Conservation (phyloP, 1,284 basidiomycete genomes). For the Leccinum fallax region DNA sequence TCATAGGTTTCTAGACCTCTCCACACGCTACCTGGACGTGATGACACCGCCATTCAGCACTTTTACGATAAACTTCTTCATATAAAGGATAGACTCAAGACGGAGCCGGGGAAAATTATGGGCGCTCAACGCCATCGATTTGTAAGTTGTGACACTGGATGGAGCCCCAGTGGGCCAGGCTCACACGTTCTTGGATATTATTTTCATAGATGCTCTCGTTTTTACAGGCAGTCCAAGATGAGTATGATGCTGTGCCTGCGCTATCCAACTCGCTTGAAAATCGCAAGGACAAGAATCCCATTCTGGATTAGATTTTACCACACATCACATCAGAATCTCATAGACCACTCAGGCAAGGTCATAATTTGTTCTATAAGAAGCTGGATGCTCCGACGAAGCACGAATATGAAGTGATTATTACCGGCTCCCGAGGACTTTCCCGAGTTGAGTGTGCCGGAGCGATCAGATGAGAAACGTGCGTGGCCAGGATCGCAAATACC, state of each 20-base stretch:
- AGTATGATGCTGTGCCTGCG: constrained; percentile 36
- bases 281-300: neutral
- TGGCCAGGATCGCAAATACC: neutral
- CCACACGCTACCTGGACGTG: constrained; percentile 58
- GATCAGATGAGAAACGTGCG: neutral
- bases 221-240: constrained; percentile 49
- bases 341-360: neutral
- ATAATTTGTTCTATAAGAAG: neutral
- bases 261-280: neutral
- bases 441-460: neutral
- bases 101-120: constrained; percentile 64
- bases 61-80: constrained; percentile 87
- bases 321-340: neutral
- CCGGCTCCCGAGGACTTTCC: neutral
- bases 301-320: neutral
- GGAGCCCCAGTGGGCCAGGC: neutral
- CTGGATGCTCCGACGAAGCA: neutral
- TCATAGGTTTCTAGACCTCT: constrained; percentile 52
- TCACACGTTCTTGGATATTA: constrained; percentile 6
- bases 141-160: constrained; percentile 47
- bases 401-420: neutral
- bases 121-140: constrained; percentile 75
- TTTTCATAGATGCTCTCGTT: constrained; percentile 56
- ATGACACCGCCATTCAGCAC: constrained; percentile 74
- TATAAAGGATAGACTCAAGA: constrained; percentile 78